Evolutionary conservation across 176 grass and related monocot genomes (phyloP).

Genomic region (Cenchrus purpureus): DNA sequence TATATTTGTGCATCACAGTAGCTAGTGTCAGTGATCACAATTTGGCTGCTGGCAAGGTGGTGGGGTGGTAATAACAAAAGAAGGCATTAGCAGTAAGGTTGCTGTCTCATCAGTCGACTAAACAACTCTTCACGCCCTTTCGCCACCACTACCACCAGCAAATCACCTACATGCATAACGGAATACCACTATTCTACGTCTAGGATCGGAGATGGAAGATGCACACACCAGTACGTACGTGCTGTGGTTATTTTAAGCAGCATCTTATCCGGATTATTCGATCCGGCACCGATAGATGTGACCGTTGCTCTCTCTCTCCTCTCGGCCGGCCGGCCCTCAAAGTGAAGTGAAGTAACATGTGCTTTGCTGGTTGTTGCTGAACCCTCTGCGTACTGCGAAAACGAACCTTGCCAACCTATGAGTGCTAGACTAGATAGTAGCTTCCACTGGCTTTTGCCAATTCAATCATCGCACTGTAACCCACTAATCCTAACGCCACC

Average conservation of each 20-base stretch:
- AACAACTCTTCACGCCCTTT: neutral
- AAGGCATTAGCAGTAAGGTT: too few species aligned
- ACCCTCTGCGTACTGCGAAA: neutral
- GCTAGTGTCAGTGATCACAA: neutral
- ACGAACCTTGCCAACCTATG: neutral
- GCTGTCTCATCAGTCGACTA: neutral
- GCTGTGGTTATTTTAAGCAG: too few species aligned
- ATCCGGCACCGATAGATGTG: neutral
- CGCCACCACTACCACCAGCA: neutral
- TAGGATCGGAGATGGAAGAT: neutral
- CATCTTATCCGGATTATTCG: too few species aligned
- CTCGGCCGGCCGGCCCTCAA: neutral
- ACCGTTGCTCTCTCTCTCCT: neutral
- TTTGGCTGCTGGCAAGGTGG: too few species aligned
- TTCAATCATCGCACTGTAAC: neutral
- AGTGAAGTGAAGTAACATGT: neutral
- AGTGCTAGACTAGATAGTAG: too few species aligned
- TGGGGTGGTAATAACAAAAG: too few species aligned
- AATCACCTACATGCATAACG: neutral
- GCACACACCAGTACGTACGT: too few species aligned
- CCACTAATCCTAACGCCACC: neutral
- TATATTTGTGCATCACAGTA: neutral
- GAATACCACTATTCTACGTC: neutral
- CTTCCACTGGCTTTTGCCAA: neutral
- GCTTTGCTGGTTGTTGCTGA: neutral